Conservation (phyloP, 2,329 filamentous ascomycete species). For the Penicillium sp. region DNA sequence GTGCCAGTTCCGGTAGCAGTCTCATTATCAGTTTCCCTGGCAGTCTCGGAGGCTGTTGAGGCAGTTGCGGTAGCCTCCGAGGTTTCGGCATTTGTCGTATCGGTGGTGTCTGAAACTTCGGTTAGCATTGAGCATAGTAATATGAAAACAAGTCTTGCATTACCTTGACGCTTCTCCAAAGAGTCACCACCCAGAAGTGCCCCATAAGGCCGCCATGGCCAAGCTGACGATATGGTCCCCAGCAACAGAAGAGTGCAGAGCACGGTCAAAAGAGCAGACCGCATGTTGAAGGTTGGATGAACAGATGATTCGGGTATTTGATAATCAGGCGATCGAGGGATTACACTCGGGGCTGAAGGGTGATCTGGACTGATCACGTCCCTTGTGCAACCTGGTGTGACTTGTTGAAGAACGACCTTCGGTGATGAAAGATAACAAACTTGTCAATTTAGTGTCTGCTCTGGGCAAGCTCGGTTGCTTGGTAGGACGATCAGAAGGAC, state of each 20-base stretch:
- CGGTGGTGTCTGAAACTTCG: conserved; percentile 17
- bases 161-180: conserved; percentile 31
- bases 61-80: conserved; percentile 16
- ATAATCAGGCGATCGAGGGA: conserved; percentile 5
- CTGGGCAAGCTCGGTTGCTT: conserved; percentile 1
- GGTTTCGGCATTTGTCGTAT: conserved; percentile 13
- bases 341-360: neutral
- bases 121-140: conserved; percentile 7
- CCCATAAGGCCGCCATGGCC: conserved; percentile 26
- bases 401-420: neutral
- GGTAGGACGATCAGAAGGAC: conserved; percentile 6
- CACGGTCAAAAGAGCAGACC: conserved; percentile 32
- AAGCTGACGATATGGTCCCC: conserved; percentile 32
- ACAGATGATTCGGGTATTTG: neutral
- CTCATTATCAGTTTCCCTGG: conserved; percentile 13
- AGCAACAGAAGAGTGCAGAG: conserved; percentile 37
- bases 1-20: conserved; percentile 5
- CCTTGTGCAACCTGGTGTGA: conserved; percentile 1
- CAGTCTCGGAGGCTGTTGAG: conserved; percentile 17
- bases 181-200: conserved; percentile 18
- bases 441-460: neutral
- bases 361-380: neutral
- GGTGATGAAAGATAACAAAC: neutral
- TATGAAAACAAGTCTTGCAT: neutral
- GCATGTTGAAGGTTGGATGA: conserved; percentile 31